Conservation (phyloP, 179 eudicot genomes). For the Amaranthus tricolor region DNA sequence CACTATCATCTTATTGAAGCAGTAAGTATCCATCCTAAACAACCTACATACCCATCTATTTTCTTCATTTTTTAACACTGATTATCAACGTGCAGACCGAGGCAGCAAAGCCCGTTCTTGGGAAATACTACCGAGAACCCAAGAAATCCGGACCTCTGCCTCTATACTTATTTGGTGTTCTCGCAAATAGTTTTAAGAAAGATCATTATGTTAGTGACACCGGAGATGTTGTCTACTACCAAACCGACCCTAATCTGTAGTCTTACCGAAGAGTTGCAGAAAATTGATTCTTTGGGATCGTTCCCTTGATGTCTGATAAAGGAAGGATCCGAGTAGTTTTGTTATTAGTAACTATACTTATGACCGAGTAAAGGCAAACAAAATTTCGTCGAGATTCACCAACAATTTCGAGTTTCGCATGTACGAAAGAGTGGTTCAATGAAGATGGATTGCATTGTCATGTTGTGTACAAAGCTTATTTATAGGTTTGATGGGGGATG, state of each 20-base stretch:
- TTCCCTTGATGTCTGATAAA: not conserved
- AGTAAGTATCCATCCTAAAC: constrained; percentile 42
- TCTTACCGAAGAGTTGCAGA: not conserved
- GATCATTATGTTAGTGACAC: constrained; percentile 93
- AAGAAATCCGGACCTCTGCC: constrained; percentile 82
- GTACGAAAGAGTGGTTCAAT: not conserved
- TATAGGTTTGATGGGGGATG: not conserved
- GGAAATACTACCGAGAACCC: constrained; percentile 86
- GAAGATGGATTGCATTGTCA: not conserved
- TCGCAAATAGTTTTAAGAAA: constrained; percentile 63
- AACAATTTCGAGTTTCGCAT: not conserved
- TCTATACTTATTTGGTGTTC: constrained; percentile 57
- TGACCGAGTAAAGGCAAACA: not conserved
- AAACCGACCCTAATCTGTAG: constrained; percentile 58
- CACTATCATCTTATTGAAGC: constrained; percentile 93
- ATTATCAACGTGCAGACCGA: constrained; percentile 54
- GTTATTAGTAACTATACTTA: not conserved
- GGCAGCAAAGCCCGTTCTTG: constrained; percentile 88
- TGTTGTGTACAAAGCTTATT: not conserved
- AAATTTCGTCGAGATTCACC: not conserved
- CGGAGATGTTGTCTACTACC: constrained; percentile 82
- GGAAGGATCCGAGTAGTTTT: constrained; percentile 4
- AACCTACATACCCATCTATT: not conserved
- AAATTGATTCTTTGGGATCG: constrained; percentile 26
- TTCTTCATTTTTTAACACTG: not conserved